Evolutionary conservation across 176 grass and related monocot genomes (phyloP).

Genomic region (Phoenix dactylifera): DNA sequence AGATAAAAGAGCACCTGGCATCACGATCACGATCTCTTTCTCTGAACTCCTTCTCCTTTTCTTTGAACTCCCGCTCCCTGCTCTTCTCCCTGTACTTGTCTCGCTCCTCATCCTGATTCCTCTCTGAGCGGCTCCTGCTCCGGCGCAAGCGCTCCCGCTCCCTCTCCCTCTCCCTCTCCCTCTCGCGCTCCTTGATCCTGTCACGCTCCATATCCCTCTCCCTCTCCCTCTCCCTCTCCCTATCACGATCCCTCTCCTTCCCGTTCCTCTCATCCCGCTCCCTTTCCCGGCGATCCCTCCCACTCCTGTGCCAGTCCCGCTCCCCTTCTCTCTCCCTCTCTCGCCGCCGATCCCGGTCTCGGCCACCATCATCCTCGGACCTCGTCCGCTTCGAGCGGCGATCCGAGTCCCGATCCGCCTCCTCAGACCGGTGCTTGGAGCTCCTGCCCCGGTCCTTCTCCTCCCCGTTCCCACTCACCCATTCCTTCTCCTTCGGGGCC

Average conservation of each 20-base stretch:
- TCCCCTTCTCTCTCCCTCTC: slow-evolving; percentile 19
- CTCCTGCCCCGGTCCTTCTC: slow-evolving; percentile 50
- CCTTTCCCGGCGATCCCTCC: slow-evolving; percentile 33
- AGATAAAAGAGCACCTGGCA: slow-evolving; percentile 39
- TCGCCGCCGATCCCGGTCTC: slow-evolving; percentile 21
- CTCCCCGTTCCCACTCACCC: slow-evolving; percentile 34
- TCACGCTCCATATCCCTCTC: slow-evolving; percentile 25
- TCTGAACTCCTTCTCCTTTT: slow-evolving; percentile 31
- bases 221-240: slow-evolving; percentile 41
- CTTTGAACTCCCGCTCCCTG: slow-evolving; percentile 42
- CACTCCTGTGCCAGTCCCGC: slow-evolving; percentile 29
- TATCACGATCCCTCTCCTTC: slow-evolving; percentile 39
- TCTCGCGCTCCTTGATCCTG: slow-evolving; percentile 36
- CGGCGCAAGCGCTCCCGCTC: slow-evolving; percentile 29
- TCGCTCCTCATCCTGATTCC: slow-evolving; percentile 38
- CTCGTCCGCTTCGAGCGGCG: slow-evolving; percentile 59
- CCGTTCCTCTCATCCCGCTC: too few species aligned
- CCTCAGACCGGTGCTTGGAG: slow-evolving; percentile 53
- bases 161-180: slow-evolving; percentile 15
- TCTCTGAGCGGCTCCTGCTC: slow-evolving; percentile 71
- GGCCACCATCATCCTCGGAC: slow-evolving; percentile 43
- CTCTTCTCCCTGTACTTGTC: slow-evolving; percentile 41
- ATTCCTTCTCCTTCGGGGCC: neutral
- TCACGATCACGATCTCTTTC: slow-evolving; percentile 36
- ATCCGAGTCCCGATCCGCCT: slow-evolving; percentile 36